Conservation (phyloP, 2,329 filamentous ascomycete species). For the Aureobasidium namibiae region DNA sequence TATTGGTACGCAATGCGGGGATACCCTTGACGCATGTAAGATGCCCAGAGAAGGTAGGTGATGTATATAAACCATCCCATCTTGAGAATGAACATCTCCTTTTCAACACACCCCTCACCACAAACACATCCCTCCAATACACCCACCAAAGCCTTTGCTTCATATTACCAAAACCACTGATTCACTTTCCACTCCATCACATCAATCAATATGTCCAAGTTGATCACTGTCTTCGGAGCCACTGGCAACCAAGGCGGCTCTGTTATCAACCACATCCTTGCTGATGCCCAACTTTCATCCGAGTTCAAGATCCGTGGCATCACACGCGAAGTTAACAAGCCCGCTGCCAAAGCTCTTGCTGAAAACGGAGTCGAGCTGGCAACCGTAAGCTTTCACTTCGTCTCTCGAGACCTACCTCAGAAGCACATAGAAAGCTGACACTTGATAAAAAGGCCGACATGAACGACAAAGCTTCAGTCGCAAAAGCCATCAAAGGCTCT, state of each 20-base stretch:
- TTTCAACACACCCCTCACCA: background rate
- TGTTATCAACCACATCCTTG: conserved; percentile 39
- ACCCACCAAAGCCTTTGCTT: background rate
- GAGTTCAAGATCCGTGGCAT: conserved; percentile 48
- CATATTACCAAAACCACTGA: background rate
- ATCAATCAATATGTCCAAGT: background rate
- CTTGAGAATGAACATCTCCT: background rate
- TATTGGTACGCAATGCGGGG: background rate
- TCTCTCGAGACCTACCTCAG: background rate
- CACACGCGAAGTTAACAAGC: conserved; percentile 41
- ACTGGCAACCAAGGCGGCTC: conserved; percentile 55
- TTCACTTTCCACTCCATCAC: no score
- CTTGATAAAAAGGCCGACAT: conserved; percentile 37
- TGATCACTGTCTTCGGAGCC: conserved; percentile 46
- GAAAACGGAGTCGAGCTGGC: conserved; percentile 44
- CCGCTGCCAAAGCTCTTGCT: conserved; percentile 38
- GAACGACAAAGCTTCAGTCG: conserved; percentile 37
- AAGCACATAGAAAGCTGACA: no score
- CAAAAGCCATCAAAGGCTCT: conserved; percentile 37
- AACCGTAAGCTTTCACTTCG: background rate
- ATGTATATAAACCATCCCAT: background rate
- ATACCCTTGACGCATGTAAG: background rate
- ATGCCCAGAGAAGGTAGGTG: background rate
- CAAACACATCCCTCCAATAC: background rate
- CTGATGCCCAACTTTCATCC: conserved; percentile 36